These are phyloP conservation scores for Suillus cothurnatus DNA, from an alignment of 768 basidiomycete genomes.

Conservation along the genomic window DNA sequence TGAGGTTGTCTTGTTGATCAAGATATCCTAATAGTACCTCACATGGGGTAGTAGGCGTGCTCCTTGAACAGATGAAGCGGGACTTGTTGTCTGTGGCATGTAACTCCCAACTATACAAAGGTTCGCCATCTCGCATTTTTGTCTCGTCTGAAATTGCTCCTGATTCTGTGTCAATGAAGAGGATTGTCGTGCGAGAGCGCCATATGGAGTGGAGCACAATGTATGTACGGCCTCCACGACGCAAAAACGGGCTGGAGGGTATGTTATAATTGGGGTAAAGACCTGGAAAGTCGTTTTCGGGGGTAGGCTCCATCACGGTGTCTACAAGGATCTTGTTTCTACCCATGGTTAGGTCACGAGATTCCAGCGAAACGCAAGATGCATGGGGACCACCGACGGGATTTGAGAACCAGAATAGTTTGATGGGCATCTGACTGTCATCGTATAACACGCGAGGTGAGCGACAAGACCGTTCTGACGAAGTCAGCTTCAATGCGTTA, in stretches of 20 bases:
- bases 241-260: slow-evolving; percentile 42
- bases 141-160: slow-evolving; percentile 42
- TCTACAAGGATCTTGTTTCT: slow-evolving; percentile 39
- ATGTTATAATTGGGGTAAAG: slow-evolving; percentile 58
- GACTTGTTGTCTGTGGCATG: slow-evolving; percentile 47
- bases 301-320: slow-evolving; percentile 39
- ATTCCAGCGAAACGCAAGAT: slow-evolving; percentile 53
- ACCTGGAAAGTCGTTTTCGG: slow-evolving; percentile 53
- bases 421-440: slow-evolving; percentile 19
- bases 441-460: slow-evolving; percentile 54
- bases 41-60: slow-evolving; percentile 47
- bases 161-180: slow-evolving; percentile 44
- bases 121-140: slow-evolving; percentile 15
- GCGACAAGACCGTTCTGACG: slow-evolving; percentile 49
- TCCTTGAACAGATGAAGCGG: slow-evolving; percentile 51
- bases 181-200: slow-evolving; percentile 54
- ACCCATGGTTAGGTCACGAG: slow-evolving; percentile 36
- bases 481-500: slow-evolving; percentile 42
- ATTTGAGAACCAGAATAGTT: slow-evolving; percentile 57
- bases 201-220: slow-evolving; percentile 53
- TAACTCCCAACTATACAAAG: slow-evolving; percentile 55
- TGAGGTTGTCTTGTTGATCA: slow-evolving; percentile 19
- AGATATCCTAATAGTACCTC: slow-evolving; percentile 53
- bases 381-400: slow-evolving; percentile 60
- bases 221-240: slow-evolving; percentile 18